A percentile compares a stretch with the other conserved stretches of the same genome.
Conservation (phyloP, 805 yeast genomes). For the Pichia cabralensis region DNA sequence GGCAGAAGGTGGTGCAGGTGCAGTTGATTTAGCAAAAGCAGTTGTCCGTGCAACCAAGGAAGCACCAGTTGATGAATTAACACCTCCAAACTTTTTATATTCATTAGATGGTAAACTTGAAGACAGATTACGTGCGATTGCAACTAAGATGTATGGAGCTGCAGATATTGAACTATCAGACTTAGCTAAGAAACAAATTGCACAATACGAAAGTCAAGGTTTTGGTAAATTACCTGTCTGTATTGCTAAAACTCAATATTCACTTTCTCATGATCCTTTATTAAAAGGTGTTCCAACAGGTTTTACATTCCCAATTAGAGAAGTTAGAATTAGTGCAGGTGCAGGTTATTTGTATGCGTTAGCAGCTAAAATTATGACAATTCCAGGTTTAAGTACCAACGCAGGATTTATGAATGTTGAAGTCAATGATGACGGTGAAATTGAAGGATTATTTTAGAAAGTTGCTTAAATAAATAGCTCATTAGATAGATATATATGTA, state of each 20-base stretch:
- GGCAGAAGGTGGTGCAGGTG: conserved; percentile 82
- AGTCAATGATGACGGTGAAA: conserved; percentile 70
- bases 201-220: conserved; percentile 61
- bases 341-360: conserved; percentile 79
- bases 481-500: no score
- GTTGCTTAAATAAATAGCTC: no score
- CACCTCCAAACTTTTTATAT: conserved; percentile 41
- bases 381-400: conserved; percentile 79
- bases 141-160: conserved; percentile 73
- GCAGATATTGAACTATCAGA: conserved; percentile 58
- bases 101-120: conserved; percentile 50
- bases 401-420: conserved; percentile 84
- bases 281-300: conserved; percentile 79
- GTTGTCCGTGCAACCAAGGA: conserved; percentile 52
- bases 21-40: conserved; percentile 62
- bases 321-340: conserved; percentile 76
- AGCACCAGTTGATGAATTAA: conserved; percentile 16
- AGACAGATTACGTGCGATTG: conserved; percentile 57
- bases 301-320: conserved; percentile 72
- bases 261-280: conserved; percentile 72
- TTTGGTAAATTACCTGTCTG: conserved; percentile 72
- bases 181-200: conserved; percentile 61
- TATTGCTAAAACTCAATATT: conserved; percentile 80
- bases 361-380: conserved; percentile 80
- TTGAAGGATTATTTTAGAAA: conserved; percentile 64